Evolutionary conservation across 257 asterid genomes (phyloP), one percentile per base, ranked within the genome.

Genomic region (Gentiana dahurica): DNA sequence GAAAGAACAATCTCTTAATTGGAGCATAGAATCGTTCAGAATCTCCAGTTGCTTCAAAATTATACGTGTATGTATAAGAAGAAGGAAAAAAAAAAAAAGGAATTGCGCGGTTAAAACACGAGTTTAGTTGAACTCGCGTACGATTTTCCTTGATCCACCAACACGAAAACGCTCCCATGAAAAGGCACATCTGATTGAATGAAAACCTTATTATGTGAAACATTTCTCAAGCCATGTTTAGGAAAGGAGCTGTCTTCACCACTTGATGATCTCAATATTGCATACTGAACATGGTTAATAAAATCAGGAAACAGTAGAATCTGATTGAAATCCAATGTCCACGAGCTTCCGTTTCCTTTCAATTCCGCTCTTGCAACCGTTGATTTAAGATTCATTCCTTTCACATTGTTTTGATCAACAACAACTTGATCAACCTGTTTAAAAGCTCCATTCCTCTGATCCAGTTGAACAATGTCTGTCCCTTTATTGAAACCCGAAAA

Each of bases 361-460:
- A 75, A 72, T 13, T 61, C 60, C 0, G 73, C 82, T 45, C 80
- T 78, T 3, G 82, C 97, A 1, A 75, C 71, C 10, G 96, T 87
- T 0, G 94, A 65, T 74, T 66, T 85, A 4, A 85, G 41, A 51
- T 57, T 71, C 97, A 91, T 91, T 8, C 98, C 97, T 0, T 34
- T 46, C 12, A 68, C 97, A 4, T 61, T 83, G 38, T 91, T 91
- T 51, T 64, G 69, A 13, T 87, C 94, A 4, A 87, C 49, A 36
- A 75, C 63, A 1, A 87, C 95, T 41, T 91, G 93, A 37, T 87
- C 82, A 8, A 87, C 68, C 15, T 68, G 53, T 8, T 52, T 66
- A 65, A 91, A 91, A 0, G 70, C 61, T 10, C 79, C 71, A 4
- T 65, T 70, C 0, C 15, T 39, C 52, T 80, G 73, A 32, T 90